phyloP scores from a whole-genome alignment of 106 monocot species.

The Dendrobium officinale region DNA sequence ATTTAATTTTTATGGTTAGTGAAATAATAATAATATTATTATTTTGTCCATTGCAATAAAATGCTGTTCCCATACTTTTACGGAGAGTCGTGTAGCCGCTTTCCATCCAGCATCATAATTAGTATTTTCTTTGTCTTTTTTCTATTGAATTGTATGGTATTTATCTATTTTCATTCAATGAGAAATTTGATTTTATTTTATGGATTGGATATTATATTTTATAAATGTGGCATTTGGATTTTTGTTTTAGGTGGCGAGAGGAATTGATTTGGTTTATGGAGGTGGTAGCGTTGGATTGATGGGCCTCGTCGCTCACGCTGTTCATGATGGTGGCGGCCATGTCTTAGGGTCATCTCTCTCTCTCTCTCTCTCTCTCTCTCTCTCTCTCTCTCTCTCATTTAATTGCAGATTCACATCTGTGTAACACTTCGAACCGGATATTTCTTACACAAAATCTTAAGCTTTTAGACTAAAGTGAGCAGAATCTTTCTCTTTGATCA shows the following conservation, averaged over 20 bases:
- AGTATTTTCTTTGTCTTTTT: neutral
- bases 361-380: conserved; percentile 15
- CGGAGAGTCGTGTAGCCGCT: neutral
- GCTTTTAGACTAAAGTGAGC: neutral
- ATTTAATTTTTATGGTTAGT: neutral
- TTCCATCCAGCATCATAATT: neutral
- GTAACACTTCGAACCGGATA: neutral
- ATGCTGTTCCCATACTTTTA: no score
- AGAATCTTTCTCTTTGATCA: neutral
- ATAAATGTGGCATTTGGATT: neutral
- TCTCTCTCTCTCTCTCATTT: neutral
- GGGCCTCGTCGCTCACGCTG: conserved; percentile 53
- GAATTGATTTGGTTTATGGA: conserved; percentile 62
- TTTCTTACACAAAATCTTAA: neutral
- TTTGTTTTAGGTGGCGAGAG: conserved; percentile 35
- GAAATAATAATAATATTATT: neutral
- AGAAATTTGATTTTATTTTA: neutral
- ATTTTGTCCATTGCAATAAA: neutral
- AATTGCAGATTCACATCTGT: neutral
- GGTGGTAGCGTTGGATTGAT: conserved; percentile 59
- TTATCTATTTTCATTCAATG: neutral
- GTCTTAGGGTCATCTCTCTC: conserved; percentile 37
- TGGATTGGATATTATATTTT: conserved; percentile 1
- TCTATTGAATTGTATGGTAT: neutral
- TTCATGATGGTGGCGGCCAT: conserved; percentile 54